Evolutionary conservation across 306 rosid genomes (phyloP).

Genomic region (Macrotyloma uniflorum): DNA sequence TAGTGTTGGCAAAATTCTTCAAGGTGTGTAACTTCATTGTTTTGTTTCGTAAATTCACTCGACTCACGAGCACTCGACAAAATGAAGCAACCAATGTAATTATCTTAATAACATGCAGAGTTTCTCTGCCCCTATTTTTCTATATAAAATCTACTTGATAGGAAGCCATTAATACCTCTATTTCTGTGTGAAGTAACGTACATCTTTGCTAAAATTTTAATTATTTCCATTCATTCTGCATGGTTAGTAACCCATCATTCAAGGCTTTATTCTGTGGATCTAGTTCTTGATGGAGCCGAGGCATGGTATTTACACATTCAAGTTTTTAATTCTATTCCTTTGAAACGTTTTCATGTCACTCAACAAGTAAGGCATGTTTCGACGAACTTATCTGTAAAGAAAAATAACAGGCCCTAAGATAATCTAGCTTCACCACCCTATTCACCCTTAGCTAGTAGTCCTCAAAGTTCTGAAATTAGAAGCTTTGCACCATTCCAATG

Average conservation of each 20-base stretch:
- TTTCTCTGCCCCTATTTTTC: background rate
- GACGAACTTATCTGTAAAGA: background rate
- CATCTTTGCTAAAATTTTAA: background rate
- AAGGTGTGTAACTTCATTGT: background rate
- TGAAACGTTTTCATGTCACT: constrained; percentile 5
- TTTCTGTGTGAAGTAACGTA: background rate
- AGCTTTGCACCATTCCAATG: constrained; percentile 18
- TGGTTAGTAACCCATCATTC: background rate
- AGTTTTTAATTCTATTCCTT: background rate
- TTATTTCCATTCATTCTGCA: background rate
- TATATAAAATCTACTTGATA: background rate
- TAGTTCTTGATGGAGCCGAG: constrained; percentile 8
- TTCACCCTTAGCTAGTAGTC: background rate
- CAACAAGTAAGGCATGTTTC: background rate
- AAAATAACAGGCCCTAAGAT: background rate
- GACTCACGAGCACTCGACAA: background rate
- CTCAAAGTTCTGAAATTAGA: constrained; percentile 1
- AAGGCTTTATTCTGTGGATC: constrained; percentile 13
- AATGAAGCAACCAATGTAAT: background rate
- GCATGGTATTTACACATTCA: constrained; percentile 37
- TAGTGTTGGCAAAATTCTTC: background rate
- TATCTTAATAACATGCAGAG: background rate
- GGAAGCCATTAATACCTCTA: background rate
- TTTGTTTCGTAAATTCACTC: background rate
- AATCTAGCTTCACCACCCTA: background rate